Evolutionary conservation across 78 protist species (phyloP), one percentile per base, ranked within the genome.

Genomic region (Emiliania huxleyi): DNA sequence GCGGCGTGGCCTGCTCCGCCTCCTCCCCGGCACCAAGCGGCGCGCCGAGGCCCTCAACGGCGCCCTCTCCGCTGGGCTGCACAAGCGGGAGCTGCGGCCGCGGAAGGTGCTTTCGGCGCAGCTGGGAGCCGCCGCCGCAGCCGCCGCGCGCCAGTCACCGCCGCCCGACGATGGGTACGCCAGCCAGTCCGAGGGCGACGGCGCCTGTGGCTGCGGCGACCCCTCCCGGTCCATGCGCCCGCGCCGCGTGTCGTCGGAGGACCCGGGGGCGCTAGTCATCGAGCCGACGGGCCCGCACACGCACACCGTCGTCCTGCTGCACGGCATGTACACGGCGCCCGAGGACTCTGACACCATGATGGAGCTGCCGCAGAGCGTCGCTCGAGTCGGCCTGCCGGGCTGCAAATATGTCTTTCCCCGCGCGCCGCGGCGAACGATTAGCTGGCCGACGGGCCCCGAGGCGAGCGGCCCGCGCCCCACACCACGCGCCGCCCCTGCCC

Each of bases 261-360:
- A 71, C 42, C 81, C 81, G 42, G 81, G 81, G 23, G 45, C 2
- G 81, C 5, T 71, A 40, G 81, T 71, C 81, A 71, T 71, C 42
- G 19, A 2, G n/a, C 42, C 35, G 19, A 35, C 35, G 45, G 73
- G 73, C 15, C 19, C 35, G 42, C 81, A 71, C 81, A 71, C 81
- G 6, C 81, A 71, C 81, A 71, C 81, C 19, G 81, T 71, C 44
- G n/a, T 71, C 42, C 81, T 71, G 81, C 81, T 71, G 33, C 81
- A 71, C 81, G 81, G 42, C 15, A 35, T n/a, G 81, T 21, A 35
- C 81, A 33, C 33, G 33, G 37, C 81, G 42, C 42, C 81, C 15
- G 81, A 71, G 81, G 42, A 29, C 75, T 18, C 18, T 4, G 75
- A 12, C 75, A 26, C 42, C n/a, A 1, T 19, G 19, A 37, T 2